Percentiles rank a stretch among this genome's conserved stretches.
Evolutionary conservation across 2,329 filamentous ascomycete genomes (phyloP).

Genomic region (Lachnellula subtilissima): DNA sequence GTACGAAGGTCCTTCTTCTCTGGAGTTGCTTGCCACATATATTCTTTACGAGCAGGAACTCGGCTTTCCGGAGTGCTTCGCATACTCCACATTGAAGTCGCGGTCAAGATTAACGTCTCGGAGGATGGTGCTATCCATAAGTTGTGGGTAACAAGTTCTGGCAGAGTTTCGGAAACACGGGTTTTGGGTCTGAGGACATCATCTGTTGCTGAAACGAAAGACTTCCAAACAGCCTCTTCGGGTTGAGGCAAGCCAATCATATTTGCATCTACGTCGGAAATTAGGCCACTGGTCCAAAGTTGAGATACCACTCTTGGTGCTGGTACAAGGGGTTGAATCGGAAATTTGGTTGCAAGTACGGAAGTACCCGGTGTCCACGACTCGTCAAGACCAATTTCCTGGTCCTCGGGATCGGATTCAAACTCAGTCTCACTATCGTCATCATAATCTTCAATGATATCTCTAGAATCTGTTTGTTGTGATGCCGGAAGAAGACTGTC

Average conservation of each 20-base stretch:
- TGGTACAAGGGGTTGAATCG: slow-evolving; percentile 20
- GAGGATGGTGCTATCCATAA: slow-evolving; percentile 15
- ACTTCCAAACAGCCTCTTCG: slow-evolving; percentile 17
- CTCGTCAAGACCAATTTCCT: neutral
- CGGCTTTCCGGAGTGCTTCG: neutral
- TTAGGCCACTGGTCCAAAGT: slow-evolving; percentile 14
- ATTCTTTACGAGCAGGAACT: neutral
- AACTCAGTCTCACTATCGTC: slow-evolving; percentile 12
- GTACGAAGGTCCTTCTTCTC: neutral
- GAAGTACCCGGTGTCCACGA: neutral
- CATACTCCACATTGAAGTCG: slow-evolving; percentile 12
- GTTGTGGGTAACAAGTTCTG: slow-evolving; percentile 10
- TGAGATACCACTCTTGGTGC: slow-evolving; percentile 6
- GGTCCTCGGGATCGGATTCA: slow-evolving; percentile 4
- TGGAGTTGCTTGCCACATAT: slow-evolving; percentile 16
- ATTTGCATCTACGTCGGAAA: neutral
- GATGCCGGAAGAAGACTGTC: slow-evolving; percentile 43
- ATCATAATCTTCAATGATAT: slow-evolving; percentile 22
- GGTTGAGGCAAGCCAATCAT: slow-evolving; percentile 22
- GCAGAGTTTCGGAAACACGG: slow-evolving; percentile 7
- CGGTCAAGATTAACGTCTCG: neutral
- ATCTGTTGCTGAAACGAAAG: slow-evolving; percentile 15
- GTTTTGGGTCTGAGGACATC: slow-evolving; percentile 15
- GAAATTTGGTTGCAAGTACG: slow-evolving; percentile 9
- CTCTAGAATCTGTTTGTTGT: neutral